Percentiles rank a stretch among this genome's conserved stretches.
Evolutionary conservation across 1,139 yeast genomes (phyloP).

Genomic region (Suhomyces chickasaworum): DNA sequence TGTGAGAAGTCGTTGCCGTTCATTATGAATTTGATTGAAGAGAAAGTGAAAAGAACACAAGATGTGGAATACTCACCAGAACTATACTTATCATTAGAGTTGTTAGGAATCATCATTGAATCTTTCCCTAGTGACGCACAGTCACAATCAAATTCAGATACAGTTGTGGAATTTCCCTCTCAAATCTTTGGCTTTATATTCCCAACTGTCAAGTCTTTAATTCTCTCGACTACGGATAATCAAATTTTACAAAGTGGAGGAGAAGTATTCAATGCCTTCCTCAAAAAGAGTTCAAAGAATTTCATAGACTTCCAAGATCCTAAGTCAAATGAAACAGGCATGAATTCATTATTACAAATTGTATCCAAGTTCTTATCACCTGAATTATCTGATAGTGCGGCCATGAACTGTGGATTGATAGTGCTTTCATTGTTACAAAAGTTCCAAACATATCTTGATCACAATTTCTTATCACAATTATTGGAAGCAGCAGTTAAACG

Average conservation of each 20-base stretch:
- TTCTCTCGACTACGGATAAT: conserved; percentile 66
- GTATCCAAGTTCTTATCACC: conserved; percentile 76
- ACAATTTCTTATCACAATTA: conserved; percentile 56
- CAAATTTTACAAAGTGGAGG: conserved; percentile 79
- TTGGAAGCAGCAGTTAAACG: conserved; percentile 73
- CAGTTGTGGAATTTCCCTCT: conserved; percentile 41
- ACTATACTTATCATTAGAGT: conserved; percentile 65
- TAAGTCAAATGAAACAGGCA: conserved; percentile 48
- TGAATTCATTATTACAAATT: conserved; percentile 57
- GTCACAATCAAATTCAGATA: conserved; percentile 18
- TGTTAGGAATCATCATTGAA: conserved; percentile 59
- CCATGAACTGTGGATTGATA: conserved; percentile 70
- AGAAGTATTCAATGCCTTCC: conserved; percentile 66
- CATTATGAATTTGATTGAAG: conserved; percentile 42
- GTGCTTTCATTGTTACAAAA: conserved; percentile 65
- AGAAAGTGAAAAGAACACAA: conserved; percentile 17
- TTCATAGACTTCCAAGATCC: conserved; percentile 44
- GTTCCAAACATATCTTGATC: conserved; percentile 53
- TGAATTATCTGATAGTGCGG: conserved; percentile 74
- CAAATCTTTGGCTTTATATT: conserved; percentile 53
- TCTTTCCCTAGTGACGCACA: conserved; percentile 32
- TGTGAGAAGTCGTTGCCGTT: conserved; percentile 58
- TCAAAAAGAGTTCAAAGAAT: conserved; percentile 52
- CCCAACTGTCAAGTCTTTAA: conserved; percentile 53
- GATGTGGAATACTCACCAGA: conserved; percentile 55